Percentiles rank a stretch among this genome's conserved stretches.
Conservation (phyloP, 345 rosid species). For the Cardamine occulta region DNA sequence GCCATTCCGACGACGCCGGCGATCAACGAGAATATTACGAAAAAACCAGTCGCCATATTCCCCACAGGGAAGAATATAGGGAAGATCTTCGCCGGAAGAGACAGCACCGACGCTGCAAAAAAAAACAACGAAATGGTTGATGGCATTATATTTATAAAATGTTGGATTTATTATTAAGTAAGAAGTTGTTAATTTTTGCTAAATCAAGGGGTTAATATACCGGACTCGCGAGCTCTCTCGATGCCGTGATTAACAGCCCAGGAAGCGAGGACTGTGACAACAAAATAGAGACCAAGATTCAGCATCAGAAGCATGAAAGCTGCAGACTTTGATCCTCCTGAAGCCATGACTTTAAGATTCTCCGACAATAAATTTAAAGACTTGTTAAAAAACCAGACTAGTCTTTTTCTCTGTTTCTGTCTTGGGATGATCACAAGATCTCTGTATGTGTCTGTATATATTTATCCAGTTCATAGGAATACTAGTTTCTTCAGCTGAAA, state of each 20-base stretch:
- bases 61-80: slow-evolving; percentile 87
- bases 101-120: slow-evolving; percentile 65
- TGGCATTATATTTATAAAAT: neutral
- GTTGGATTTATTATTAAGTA: neutral
- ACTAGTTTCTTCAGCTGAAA: slow-evolving; percentile 48
- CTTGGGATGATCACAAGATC: slow-evolving; percentile 36
- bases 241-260: slow-evolving; percentile 87
- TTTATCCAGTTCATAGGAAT: slow-evolving; percentile 27
- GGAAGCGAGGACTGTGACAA: slow-evolving; percentile 60
- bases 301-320: slow-evolving; percentile 66
- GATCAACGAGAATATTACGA: slow-evolving; percentile 69
- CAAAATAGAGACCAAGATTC: slow-evolving; percentile 71
- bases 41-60: slow-evolving; percentile 81
- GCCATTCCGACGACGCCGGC: slow-evolving; percentile 80
- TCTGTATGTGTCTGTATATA: slow-evolving; percentile 10
- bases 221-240: slow-evolving; percentile 60
- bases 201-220: slow-evolving; percentile 38
- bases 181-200: neutral
- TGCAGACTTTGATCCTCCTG: slow-evolving; percentile 64
- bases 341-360: slow-evolving; percentile 55
- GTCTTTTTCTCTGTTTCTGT: slow-evolving; percentile 17
- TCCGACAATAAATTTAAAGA: slow-evolving; percentile 22
- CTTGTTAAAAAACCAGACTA: slow-evolving; percentile 9
- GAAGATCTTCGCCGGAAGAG: slow-evolving; percentile 74
- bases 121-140: neutral